Conservation (phyloP, 495 filamentous ascomycete genomes). For the Venustampulla echinocandica region DNA sequence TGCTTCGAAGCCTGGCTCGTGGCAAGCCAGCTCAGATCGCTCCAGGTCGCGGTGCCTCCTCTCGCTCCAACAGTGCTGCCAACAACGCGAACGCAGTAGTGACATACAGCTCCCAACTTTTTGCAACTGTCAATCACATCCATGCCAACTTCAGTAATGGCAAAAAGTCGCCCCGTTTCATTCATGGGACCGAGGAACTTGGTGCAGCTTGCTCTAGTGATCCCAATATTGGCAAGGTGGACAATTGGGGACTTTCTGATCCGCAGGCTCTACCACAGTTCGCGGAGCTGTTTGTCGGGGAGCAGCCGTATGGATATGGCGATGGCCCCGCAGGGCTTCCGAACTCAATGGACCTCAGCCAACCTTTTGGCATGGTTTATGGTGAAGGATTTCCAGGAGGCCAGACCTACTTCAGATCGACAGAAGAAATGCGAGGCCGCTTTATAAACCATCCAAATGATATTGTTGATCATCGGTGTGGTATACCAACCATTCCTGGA, state of each 20-base stretch:
- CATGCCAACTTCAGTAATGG: conserved; percentile 61
- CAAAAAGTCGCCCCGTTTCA: conserved; percentile 64
- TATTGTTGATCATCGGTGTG: conserved; percentile 40
- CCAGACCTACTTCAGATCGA: conserved; percentile 62
- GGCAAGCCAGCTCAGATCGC: conserved; percentile 59
- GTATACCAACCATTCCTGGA: conserved; percentile 62
- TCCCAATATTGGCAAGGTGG: conserved; percentile 66
- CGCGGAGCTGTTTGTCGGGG: conserved; percentile 61
- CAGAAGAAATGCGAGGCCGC: conserved; percentile 70
- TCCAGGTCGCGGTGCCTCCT: conserved; percentile 25
- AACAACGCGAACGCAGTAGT: conserved; percentile 50
- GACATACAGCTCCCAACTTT: conserved; percentile 75
- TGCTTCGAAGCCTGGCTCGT: conserved; percentile 67
- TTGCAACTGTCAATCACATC: conserved; percentile 64
- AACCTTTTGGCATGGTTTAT: conserved; percentile 71
- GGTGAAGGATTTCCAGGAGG: conserved; percentile 81
- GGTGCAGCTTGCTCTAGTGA: conserved; percentile 68
- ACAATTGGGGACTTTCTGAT: conserved; percentile 74
- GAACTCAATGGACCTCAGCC: conserved; percentile 84
- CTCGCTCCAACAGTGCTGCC: conserved; percentile 40
- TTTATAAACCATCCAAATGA: conserved; percentile 50
- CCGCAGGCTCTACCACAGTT: conserved; percentile 66
- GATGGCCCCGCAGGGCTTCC: conserved; percentile 66
- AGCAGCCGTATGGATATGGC: conserved; percentile 68
- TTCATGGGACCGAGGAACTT: conserved; percentile 71